Conservation (phyloP, 1,284 basidiomycete species). For the Sanghuangporus baumii region DNA sequence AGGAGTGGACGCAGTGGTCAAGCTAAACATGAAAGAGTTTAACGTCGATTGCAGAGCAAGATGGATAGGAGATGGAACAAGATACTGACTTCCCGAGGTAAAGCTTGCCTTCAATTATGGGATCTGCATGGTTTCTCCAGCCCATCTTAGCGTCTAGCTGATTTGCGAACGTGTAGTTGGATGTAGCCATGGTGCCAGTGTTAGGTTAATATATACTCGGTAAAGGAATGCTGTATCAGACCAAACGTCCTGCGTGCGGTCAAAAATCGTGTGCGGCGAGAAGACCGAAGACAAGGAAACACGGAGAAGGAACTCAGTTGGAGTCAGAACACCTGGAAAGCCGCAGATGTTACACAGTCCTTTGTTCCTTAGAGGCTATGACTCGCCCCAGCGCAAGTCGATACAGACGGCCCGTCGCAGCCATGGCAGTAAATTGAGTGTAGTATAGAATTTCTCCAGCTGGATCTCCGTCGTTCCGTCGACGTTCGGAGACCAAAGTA, state of each 20-base stretch:
- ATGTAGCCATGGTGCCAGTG: neutral
- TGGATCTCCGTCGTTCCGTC: neutral
- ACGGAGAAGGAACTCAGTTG: slow-evolving; percentile 9
- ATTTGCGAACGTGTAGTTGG: slow-evolving; percentile 3
- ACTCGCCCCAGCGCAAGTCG: neutral
- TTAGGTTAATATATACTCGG: slow-evolving; percentile 4
- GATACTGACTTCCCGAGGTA: slow-evolving; percentile 17
- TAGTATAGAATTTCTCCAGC: neutral
- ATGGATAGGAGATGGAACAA: neutral
- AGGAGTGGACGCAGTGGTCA: slow-evolving; percentile 16
- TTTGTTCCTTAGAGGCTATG: slow-evolving; percentile 10
- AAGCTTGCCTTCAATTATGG: slow-evolving; percentile 17
- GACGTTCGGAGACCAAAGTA: neutral
- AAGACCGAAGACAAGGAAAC: neutral
- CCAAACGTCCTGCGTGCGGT: neutral
- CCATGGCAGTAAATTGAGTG: neutral
- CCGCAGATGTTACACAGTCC: neutral
- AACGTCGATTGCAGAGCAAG: neutral
- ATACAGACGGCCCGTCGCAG: neutral
- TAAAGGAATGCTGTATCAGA: neutral
- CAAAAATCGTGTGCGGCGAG: slow-evolving; percentile 2
- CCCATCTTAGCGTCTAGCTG: slow-evolving; percentile 10
- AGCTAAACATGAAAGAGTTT: neutral
- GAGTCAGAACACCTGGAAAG: slow-evolving; percentile 2
- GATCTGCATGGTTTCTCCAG: slow-evolving; percentile 17